Conservation (phyloP, 768 basidiomycete genomes). For the Mrakia blollopis region DNA sequence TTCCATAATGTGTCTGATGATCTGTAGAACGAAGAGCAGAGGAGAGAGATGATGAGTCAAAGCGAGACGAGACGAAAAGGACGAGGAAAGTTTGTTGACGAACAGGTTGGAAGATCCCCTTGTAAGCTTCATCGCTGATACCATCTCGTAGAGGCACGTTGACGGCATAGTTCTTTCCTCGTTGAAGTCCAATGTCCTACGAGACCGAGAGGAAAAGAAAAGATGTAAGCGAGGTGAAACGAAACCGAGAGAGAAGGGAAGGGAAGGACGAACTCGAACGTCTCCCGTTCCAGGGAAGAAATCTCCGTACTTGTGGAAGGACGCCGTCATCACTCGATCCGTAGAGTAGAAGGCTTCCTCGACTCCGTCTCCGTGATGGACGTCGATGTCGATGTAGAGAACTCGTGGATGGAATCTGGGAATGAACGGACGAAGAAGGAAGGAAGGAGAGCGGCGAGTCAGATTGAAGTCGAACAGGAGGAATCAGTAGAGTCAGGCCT, state of each 20-base stretch:
- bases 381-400: conserved; percentile 95
- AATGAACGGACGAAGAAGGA: neutral
- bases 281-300: conserved; percentile 87
- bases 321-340: conserved; percentile 93
- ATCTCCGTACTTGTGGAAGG: conserved; percentile 96
- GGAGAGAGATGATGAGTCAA: neutral
- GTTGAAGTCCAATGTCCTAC: conserved; percentile 75
- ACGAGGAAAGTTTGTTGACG: conserved; percentile 40
- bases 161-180: conserved; percentile 78
- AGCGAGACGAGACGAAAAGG: neutral
- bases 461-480: neutral
- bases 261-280: conserved; percentile 46
- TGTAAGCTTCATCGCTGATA: conserved; percentile 80
- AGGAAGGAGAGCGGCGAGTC: conserved; percentile 3
- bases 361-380: conserved; percentile 97
- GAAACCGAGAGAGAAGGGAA: too few species aligned
- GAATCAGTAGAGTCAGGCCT: conserved; percentile 45
- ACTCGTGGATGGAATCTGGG: conserved; percentile 60
- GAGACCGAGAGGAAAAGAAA: neutral
- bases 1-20: conserved; percentile 77
- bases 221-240: neutral
- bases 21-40: conserved; percentile 60
- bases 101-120: conserved; percentile 86
- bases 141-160: conserved; percentile 95
- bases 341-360: conserved; percentile 98